Base-by-base conservation (phyloP, 805 yeast genomes). In the Pichia nanzhaoensis region DNA sequence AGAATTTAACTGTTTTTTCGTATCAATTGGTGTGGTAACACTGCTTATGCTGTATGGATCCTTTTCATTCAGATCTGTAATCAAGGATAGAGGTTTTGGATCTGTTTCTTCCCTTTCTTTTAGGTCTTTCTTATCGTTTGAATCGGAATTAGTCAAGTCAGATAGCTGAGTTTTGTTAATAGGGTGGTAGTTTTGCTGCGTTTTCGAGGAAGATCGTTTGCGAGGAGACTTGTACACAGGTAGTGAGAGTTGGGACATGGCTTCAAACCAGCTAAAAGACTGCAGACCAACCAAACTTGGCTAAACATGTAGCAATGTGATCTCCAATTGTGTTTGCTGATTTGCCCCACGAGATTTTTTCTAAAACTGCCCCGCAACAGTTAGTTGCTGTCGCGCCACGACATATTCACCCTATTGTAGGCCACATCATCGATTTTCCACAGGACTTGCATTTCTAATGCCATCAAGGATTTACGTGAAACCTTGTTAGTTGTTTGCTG, bases 201-300 rank as follows among this genome's bases (percentile, higher is more conserved):
- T 59, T 42, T 57, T 60, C 1, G 68, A 64, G 3, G 66, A 51
- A 1, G 68, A 62, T 34, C 69, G 43, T 44, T 56, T 61, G 34
- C 69, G 55, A 27, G 58, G 43, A 28, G 47, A 45, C 2, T 16
- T 22, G n/a, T 32, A 21, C 5, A 33, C 14, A 7, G 42, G 30
- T 17, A 37, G 6, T 4, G 20, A 16, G 7, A 41, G 20, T 6
- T 37, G 31, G 3, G 33, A 30, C 27, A 24, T 30, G 17, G 21
- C 18, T 34, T 20, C 24, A 10, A 10, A 10, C 28, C 28, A 7
- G 28, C 28, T 7, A 10, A 24, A 6, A 24, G 28, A 6, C 10
- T 7, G 9, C 6, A 10, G 28, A 24, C 6, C 9, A 6, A 24
- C 10, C 28, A 6, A 24, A 10, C 6, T 24, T 7, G 28, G 28